phyloP scores from a whole-genome alignment of 129 eudicot species.

The Lactuca sativa region DNA sequence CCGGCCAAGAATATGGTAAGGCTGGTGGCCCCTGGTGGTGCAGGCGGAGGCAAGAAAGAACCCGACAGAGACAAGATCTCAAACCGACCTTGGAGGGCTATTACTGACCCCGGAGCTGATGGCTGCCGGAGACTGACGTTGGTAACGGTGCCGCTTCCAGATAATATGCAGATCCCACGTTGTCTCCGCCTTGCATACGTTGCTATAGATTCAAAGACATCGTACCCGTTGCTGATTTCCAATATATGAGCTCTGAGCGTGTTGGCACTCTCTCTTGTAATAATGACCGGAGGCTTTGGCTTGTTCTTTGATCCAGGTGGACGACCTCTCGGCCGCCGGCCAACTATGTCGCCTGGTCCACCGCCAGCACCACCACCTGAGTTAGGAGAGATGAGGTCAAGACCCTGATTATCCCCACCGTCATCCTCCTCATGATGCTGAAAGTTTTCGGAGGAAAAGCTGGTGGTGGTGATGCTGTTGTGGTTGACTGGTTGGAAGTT shows the following conservation, averaged over 20 bases:
- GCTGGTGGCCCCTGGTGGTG: conserved; percentile 40
- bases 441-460: conserved; percentile 18
- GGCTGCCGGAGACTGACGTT: conserved; percentile 38
- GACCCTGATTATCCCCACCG: conserved; percentile 3
- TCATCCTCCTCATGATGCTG: conserved; percentile 18
- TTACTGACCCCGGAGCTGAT: conserved; percentile 29
- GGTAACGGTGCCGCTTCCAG: conserved; percentile 32
- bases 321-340: conserved; percentile 36
- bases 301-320: conserved; percentile 39
- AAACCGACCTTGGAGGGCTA: conserved; percentile 36
- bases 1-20: conserved; percentile 37
- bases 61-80: conserved; percentile 41
- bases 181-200: conserved; percentile 36
- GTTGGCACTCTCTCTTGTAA: conserved; percentile 40
- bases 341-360: conserved; percentile 8
- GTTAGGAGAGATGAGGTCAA: conserved; percentile 13
- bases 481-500: conserved; percentile 23
- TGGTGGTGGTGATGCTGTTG: conserved; percentile 24
- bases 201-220: conserved; percentile 32
- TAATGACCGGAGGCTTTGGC: conserved; percentile 38
- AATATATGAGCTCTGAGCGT: conserved; percentile 37
- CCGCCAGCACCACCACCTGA: conserved; percentile 23
- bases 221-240: conserved; percentile 29
- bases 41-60: conserved; percentile 42
- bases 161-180: conserved; percentile 38